phyloP scores from a whole-genome alignment of 306 rosid species.

The Fagus crenata region DNA sequence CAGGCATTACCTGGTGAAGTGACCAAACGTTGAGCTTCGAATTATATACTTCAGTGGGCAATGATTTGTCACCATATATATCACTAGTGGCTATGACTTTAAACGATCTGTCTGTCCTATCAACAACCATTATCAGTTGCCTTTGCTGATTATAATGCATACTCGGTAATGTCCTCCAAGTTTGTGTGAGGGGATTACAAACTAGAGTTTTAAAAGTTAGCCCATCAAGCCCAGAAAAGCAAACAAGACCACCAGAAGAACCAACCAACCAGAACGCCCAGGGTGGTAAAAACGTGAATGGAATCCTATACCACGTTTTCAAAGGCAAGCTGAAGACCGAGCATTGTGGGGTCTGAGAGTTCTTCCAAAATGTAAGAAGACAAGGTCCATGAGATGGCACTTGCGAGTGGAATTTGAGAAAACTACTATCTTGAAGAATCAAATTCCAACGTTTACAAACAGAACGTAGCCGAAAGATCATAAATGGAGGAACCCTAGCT shows the following conservation, averaged over 20 bases:
- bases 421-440: slow-evolving; percentile 73
- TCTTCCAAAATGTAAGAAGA: slow-evolving; percentile 91
- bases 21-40: slow-evolving; percentile 80
- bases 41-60: slow-evolving; percentile 92
- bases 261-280: slow-evolving; percentile 99
- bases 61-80: slow-evolving; percentile 84
- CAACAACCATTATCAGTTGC: slow-evolving; percentile 91
- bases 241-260: slow-evolving; percentile 88
- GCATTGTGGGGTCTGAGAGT: slow-evolving; percentile 77
- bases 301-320: slow-evolving; percentile 85
- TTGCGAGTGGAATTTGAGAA: slow-evolving; percentile 82
- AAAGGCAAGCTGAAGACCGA: slow-evolving; percentile 90
- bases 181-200: slow-evolving; percentile 92
- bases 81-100: slow-evolving; percentile 90
- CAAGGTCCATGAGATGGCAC: slow-evolving; percentile 94
- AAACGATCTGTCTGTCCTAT: slow-evolving; percentile 64
- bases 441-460: slow-evolving; percentile 90
- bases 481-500: slow-evolving; percentile 92
- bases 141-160: slow-evolving; percentile 98
- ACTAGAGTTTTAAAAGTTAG: slow-evolving; percentile 70
- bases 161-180: slow-evolving; percentile 80
- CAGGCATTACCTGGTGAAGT: slow-evolving; percentile 93
- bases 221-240: slow-evolving; percentile 94
- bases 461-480: slow-evolving; percentile 87
- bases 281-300: slow-evolving; percentile 84